Conservation (phyloP, 257 asterid species). For the Lantana camara region DNA sequence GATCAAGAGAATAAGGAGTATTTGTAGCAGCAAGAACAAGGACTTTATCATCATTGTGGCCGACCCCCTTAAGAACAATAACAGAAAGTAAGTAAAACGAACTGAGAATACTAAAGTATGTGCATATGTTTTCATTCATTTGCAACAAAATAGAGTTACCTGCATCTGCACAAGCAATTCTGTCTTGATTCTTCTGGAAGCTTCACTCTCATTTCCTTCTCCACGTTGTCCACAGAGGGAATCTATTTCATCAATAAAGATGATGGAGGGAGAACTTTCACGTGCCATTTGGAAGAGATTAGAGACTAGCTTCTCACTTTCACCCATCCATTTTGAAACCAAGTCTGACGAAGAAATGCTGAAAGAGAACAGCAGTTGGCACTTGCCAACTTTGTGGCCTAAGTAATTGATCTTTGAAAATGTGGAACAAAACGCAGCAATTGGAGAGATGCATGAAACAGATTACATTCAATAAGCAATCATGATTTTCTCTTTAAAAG, state of each 20-base stretch:
- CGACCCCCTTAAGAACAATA: constrained; percentile 71
- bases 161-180: constrained; percentile 99
- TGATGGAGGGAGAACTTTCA: constrained; percentile 94
- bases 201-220: constrained; percentile 99
- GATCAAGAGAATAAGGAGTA: constrained; percentile 97
- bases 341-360: constrained; percentile 97
- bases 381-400: constrained; percentile 55
- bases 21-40: constrained; percentile 99
- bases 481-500: no score
- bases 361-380: constrained; percentile 59
- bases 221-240: constrained; percentile 96
- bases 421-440: constrained; percentile 8
- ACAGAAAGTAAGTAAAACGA: constrained; percentile 22
- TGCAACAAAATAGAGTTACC: constrained; percentile 55
- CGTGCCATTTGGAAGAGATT: constrained; percentile 98
- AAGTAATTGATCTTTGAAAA: constrained; percentile 32
- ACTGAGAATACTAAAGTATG: constrained; percentile 2
- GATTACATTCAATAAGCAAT: not conserved
- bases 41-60: constrained; percentile 96
- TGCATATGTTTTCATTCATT: not conserved
- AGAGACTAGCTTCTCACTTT: constrained; percentile 98
- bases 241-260: constrained; percentile 93
- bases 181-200: constrained; percentile 95
- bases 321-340: constrained; percentile 99
- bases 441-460: not conserved